Conservation (phyloP, 768 basidiomycete species). For the Agaricus bisporus region DNA sequence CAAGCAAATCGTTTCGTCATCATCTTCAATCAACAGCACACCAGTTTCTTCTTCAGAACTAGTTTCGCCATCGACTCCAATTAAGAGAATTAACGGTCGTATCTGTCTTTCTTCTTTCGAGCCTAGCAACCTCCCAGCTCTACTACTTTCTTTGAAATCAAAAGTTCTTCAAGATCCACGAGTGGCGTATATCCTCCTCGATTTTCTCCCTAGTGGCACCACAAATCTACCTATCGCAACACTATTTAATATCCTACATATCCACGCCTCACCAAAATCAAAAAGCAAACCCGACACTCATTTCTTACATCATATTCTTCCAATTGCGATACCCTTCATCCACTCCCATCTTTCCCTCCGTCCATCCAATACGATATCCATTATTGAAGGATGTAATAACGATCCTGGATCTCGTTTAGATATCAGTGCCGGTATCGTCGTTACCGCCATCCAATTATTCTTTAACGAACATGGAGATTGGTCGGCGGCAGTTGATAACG, state of each 20-base stretch:
- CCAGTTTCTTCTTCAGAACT: neutral
- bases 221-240: neutral
- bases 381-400: conserved; percentile 16
- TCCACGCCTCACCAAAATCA: neutral
- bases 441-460: conserved; percentile 50
- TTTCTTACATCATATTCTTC: conserved; percentile 11
- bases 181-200: conserved; percentile 25
- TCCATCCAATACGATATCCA: conserved; percentile 44
- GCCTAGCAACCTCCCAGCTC: conserved; percentile 15
- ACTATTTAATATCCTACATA: neutral
- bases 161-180: neutral
- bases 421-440: conserved; percentile 53
- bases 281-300: conserved; percentile 10
- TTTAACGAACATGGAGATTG: conserved; percentile 50
- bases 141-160: conserved; percentile 9
- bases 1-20: conserved; percentile 18
- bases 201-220: neutral
- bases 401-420: conserved; percentile 45
- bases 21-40: neutral
- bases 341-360: conserved; percentile 28
- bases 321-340: conserved; percentile 30
- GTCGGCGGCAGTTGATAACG: neutral
- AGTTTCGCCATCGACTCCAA: conserved; percentile 18
- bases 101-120: conserved; percentile 33
- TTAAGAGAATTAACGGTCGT: conserved; percentile 31